These are phyloP conservation scores for Dactylorhiza incarnata DNA, from an alignment of 106 monocot species.

Conservation along the genomic window DNA sequence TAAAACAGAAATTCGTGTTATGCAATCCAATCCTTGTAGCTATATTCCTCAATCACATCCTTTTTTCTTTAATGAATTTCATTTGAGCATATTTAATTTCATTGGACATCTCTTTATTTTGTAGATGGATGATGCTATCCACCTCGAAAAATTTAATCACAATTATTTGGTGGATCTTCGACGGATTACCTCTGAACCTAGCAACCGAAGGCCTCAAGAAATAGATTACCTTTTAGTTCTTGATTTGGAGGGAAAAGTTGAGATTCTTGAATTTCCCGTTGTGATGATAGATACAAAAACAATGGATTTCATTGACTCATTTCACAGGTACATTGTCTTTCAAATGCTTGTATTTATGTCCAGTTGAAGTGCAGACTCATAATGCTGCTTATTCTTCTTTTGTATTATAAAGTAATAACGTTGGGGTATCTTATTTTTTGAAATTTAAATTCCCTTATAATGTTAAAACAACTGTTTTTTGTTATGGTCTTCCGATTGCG, in stretches of 20 bases:
- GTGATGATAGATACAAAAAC: conserved; percentile 76
- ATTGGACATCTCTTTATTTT: not conserved
- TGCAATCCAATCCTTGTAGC: not conserved
- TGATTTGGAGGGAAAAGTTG: conserved; percentile 93
- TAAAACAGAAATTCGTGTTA: not conserved
- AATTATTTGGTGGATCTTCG: conserved; percentile 50
- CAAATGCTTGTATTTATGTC: not conserved
- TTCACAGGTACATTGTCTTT: conserved; percentile 61
- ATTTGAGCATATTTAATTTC: not conserved
- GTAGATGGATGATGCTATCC: conserved; percentile 68
- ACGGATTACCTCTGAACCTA: conserved; percentile 15
- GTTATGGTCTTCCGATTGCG: no score
- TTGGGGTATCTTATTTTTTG: not conserved
- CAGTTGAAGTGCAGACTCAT: not conserved
- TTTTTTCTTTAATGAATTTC: not conserved
- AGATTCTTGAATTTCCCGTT: conserved; percentile 98
- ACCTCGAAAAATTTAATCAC: conserved; percentile 88
- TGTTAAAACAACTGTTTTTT: not conserved
- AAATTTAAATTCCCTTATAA: not conserved
- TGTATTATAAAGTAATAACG: not conserved
- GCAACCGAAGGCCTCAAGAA: conserved; percentile 32
- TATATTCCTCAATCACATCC: not conserved
- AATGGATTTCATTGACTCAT: conserved; percentile 61
- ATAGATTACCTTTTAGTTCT: conserved; percentile 77
- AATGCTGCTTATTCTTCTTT: not conserved